These are phyloP conservation scores for Diospyros kaki DNA, from an alignment of 148 eudicot genomes.

Conservation along the genomic window DNA sequence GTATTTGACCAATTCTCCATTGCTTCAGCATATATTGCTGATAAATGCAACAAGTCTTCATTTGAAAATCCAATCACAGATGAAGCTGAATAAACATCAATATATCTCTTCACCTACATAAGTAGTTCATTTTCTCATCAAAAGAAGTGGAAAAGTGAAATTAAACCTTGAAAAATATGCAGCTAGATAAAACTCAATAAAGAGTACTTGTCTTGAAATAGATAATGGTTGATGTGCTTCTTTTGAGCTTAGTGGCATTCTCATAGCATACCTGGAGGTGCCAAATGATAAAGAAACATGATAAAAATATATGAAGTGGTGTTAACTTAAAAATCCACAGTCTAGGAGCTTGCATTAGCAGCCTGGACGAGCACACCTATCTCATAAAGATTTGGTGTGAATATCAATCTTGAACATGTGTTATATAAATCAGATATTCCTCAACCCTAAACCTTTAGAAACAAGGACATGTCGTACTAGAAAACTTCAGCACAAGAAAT, in stretches of 20 bases:
- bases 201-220: not conserved
- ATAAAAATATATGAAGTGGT: not conserved
- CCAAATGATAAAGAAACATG: not conserved
- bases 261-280: no score
- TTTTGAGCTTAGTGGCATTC: no score
- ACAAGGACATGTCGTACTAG: not conserved
- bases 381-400: not conserved
- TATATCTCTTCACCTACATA: conserved; percentile 86
- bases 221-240: not conserved
- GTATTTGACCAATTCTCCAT: conserved; percentile 47
- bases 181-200: not conserved
- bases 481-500: no score
- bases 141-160: not conserved
- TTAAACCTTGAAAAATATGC: not conserved
- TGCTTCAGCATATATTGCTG: conserved; percentile 61
- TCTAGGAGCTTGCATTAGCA: not conserved
- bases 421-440: not conserved
- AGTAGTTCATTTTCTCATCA: not conserved
- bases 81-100: conserved; percentile 87
- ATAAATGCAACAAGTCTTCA: conserved; percentile 68
- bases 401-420: no score
- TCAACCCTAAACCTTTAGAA: not conserved
- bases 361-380: conserved; percentile 3
- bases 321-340: not conserved
- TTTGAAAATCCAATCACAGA: conserved; percentile 87